These are phyloP conservation scores for Phlebopus sp. DNA, from an alignment of 1,284 basidiomycete species.

Conservation along the genomic window DNA sequence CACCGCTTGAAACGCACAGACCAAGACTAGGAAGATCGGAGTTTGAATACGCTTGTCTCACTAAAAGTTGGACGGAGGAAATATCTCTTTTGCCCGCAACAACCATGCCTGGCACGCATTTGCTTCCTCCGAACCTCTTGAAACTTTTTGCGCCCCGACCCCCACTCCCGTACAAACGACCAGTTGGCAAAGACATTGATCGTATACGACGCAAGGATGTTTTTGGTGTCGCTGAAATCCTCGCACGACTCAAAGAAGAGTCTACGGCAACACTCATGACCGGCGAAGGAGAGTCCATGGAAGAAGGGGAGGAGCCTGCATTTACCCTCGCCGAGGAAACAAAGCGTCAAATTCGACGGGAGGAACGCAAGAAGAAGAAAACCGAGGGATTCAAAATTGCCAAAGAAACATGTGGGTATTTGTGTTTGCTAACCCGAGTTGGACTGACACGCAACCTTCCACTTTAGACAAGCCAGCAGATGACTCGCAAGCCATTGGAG, in stretches of 20 bases:
- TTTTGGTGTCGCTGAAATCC: constrained; percentile 67
- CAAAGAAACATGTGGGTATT: constrained; percentile 76
- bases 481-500: constrained; percentile 91
- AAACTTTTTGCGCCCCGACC: constrained; percentile 93
- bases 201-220: constrained; percentile 71
- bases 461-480: constrained; percentile 82
- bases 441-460: constrained; percentile 12
- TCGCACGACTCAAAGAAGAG: constrained; percentile 74
- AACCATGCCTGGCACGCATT: constrained; percentile 78
- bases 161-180: constrained; percentile 80
- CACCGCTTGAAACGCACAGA: constrained; percentile 8
- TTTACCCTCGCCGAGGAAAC: constrained; percentile 78
- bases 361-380: constrained; percentile 77
- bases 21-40: constrained; percentile 20
- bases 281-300: constrained; percentile 59
- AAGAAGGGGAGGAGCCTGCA: constrained; percentile 76
- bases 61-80: no score
- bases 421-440: constrained; percentile 3
- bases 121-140: constrained; percentile 90
- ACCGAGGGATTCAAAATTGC: constrained; percentile 78
- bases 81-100: no score
- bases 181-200: constrained; percentile 79
- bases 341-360: constrained; percentile 72
- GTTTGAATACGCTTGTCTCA: constrained; percentile 23
- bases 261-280: constrained; percentile 66